A percentile compares a stretch with the other conserved stretches of the same genome.
Evolutionary conservation across 176 grass and related monocot species (phyloP).

Genomic region (Ananas comosus): DNA sequence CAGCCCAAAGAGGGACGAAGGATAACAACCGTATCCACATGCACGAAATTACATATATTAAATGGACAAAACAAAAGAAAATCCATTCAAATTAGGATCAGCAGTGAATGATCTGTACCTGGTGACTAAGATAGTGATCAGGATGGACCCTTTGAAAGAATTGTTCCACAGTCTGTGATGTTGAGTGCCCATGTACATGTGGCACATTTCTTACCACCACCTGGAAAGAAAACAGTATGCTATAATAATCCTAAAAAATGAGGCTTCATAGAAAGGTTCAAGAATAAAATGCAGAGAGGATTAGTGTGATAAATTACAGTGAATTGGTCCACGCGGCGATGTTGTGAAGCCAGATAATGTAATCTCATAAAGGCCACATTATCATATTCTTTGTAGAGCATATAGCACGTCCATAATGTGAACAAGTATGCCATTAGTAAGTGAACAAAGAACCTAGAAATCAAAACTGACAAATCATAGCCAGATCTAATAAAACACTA

Average conservation of each 20-base stretch:
- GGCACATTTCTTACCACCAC: conserved; percentile 94
- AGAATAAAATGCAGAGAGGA: not conserved
- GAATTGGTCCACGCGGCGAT: conserved; percentile 84
- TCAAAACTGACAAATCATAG: not conserved
- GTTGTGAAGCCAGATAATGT: conserved; percentile 84
- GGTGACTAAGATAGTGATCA: conserved; percentile 90
- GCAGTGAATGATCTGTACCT: conserved; percentile 30
- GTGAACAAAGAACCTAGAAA: conserved; percentile 88
- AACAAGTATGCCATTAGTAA: conserved; percentile 82
- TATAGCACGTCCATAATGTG: conserved; percentile 75
- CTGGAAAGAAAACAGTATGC: conserved; percentile 29
- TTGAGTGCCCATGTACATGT: conserved; percentile 56
- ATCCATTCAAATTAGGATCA: not conserved
- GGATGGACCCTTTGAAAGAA: conserved; percentile 90
- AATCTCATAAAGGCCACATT: conserved; percentile 93
- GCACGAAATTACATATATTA: not conserved
- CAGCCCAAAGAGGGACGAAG: too few relatives aligned
- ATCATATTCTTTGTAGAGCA: conserved; percentile 86
- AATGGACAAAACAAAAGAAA: conserved; percentile 1
- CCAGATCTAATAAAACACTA: conserved; percentile 1
- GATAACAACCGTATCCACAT: too few relatives aligned
- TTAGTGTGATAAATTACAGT: conserved; percentile 43
- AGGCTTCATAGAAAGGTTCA: not conserved
- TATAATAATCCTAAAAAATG: not conserved
- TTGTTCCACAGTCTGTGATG: conserved; percentile 76